Evolutionary conservation across 2,329 filamentous ascomycete genomes (phyloP).

Genomic region (Shiraia sp.): DNA sequence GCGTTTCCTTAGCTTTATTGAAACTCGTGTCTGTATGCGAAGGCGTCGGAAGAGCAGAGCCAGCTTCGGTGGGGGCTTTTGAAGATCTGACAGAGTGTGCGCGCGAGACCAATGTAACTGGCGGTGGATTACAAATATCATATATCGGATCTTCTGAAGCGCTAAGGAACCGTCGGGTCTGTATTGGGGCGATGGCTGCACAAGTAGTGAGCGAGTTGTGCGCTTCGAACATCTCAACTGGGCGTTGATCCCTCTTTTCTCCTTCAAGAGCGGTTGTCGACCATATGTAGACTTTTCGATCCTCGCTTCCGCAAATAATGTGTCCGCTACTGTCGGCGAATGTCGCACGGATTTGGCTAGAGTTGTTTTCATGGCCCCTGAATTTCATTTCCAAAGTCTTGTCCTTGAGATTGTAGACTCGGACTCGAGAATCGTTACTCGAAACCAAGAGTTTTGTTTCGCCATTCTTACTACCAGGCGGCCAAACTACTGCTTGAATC

Average conservation of each 20-base stretch:
- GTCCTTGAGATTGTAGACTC: conserved; percentile 85
- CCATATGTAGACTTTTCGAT: conserved; percentile 90
- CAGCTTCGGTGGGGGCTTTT: conserved; percentile 51
- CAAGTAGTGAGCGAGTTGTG: conserved; percentile 87
- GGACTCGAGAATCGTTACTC: conserved; percentile 90
- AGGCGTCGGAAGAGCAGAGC: conserved; percentile 37
- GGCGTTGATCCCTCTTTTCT: conserved; percentile 76
- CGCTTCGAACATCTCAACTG: conserved; percentile 88
- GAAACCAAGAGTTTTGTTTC: conserved; percentile 86
- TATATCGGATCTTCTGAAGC: conserved; percentile 91
- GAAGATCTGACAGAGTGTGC: conserved; percentile 64
- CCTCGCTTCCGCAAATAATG: conserved; percentile 91
- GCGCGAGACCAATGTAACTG: conserved; percentile 77
- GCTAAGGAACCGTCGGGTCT: conserved; percentile 76
- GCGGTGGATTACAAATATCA: conserved; percentile 93
- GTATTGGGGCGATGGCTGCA: conserved; percentile 81
- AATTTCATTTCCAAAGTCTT: conserved; percentile 87
- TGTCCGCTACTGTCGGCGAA: conserved; percentile 87
- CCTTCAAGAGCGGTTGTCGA: conserved; percentile 63
- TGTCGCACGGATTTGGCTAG: conserved; percentile 84
- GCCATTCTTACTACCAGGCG: conserved; percentile 60
- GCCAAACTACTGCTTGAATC: conserved; percentile 73
- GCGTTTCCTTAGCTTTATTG: conserved; percentile 63
- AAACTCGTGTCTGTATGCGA: conserved; percentile 41
- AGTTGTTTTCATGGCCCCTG: conserved; percentile 86